Evolutionary conservation across 352 stramenopile species (phyloP).

Genomic region (Phytopythium sindhum): DNA sequence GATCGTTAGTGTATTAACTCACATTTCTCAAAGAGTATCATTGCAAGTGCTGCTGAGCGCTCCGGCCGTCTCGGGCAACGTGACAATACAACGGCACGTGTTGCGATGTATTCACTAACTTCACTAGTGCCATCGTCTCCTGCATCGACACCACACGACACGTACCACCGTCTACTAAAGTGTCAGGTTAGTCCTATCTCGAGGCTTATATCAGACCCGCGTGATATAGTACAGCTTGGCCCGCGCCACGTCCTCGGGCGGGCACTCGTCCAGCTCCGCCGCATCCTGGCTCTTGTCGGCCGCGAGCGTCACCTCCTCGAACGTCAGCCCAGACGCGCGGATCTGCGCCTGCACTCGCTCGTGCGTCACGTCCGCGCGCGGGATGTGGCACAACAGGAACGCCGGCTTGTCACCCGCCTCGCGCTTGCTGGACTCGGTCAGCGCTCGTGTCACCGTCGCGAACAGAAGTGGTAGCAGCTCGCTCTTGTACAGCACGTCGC

Average conservation of each 20-base stretch:
- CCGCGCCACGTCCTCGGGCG: constrained; percentile 46
- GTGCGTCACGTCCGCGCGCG: constrained; percentile 67
- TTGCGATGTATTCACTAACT: too few species aligned
- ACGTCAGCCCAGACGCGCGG: constrained; percentile 31
- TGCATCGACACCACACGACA: too few species aligned
- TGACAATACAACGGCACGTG: too few species aligned
- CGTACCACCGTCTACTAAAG: too few species aligned
- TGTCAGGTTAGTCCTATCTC: background rate
- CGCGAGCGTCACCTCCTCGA: constrained; percentile 29
- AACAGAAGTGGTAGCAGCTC: constrained; percentile 66
- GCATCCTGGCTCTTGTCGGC: constrained; percentile 18
- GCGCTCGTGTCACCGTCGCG: constrained; percentile 34
- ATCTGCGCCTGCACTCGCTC: constrained; percentile 49
- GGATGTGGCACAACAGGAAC: constrained; percentile 70
- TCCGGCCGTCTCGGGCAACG: too few species aligned
- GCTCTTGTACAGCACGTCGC: constrained; percentile 79
- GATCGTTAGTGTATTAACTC: too few species aligned
- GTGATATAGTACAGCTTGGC: constrained; percentile 64
- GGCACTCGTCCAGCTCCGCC: constrained; percentile 42
- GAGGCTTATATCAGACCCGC: constrained; percentile 6
- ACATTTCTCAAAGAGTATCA: too few species aligned
- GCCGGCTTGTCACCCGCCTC: constrained; percentile 7
- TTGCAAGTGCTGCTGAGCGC: too few species aligned
- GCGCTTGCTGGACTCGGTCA: constrained; percentile 8
- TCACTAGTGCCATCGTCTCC: too few species aligned